Conservation (phyloP, 768 basidiomycete species). For the Psilocybe sp. region DNA sequence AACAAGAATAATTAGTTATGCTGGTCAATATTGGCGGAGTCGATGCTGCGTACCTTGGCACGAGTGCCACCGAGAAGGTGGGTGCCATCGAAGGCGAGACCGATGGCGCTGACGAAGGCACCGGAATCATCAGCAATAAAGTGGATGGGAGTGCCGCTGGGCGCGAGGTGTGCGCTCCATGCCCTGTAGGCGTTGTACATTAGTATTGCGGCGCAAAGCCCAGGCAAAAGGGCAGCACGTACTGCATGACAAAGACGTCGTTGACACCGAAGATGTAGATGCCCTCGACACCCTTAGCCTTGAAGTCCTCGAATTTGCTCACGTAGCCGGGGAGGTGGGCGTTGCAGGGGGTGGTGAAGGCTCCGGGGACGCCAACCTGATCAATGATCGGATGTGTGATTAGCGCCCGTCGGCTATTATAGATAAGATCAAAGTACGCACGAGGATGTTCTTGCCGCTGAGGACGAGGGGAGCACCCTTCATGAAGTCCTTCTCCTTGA, state of each 20-base stretch:
- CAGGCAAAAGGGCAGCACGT: constrained; percentile 9
- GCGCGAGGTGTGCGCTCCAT: constrained; percentile 64
- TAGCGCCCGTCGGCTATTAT: background rate
- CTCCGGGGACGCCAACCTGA: constrained; percentile 74
- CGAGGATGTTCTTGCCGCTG: constrained; percentile 62
- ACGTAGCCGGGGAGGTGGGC: constrained; percentile 66
- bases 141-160: constrained; percentile 49
- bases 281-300: constrained; percentile 69
- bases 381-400: background rate
- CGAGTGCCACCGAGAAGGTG: constrained; percentile 63
- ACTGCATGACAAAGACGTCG: constrained; percentile 73
- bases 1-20: constrained; percentile 1
- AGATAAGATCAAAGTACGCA: constrained; percentile 27
- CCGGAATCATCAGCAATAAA: constrained; percentile 74
- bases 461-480: constrained; percentile 40
- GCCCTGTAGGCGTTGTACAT: constrained; percentile 36
- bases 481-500: constrained; percentile 61
- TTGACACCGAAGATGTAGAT: constrained; percentile 77
- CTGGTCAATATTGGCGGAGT: background rate
- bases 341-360: constrained; percentile 73
- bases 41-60: constrained; percentile 46
- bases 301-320: constrained; percentile 63
- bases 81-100: constrained; percentile 62
- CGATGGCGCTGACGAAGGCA: constrained; percentile 48
- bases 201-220: background rate